These are phyloP conservation scores for Cryphonectria carpinicola DNA, from an alignment of 2,329 filamentous ascomycete genomes.

Conservation along the genomic window DNA sequence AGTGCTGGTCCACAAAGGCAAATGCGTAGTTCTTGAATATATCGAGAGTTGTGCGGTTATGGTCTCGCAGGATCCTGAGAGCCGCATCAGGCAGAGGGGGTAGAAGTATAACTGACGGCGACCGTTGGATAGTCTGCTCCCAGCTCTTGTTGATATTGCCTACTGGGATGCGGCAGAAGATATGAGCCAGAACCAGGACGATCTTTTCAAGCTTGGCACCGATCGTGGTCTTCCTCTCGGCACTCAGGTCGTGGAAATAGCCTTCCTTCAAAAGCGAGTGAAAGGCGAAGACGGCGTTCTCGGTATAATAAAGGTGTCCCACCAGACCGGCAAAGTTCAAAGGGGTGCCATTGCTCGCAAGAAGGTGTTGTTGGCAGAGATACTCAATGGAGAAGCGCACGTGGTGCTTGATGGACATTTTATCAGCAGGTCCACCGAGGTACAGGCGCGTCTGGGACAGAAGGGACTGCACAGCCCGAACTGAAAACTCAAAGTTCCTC, in stretches of 20 bases:
- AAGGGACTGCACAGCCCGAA: conserved; percentile 65
- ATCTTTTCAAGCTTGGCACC: conserved; percentile 59
- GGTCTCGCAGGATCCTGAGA: conserved; percentile 56
- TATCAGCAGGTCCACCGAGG: conserved; percentile 69
- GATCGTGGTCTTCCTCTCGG: conserved; percentile 54
- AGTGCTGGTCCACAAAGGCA: conserved; percentile 69
- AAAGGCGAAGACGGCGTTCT: conserved; percentile 77
- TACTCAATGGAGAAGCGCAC: conserved; percentile 83
- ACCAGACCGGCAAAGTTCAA: conserved; percentile 74
- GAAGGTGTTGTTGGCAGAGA: conserved; percentile 68
- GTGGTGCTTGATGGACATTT: conserved; percentile 74
- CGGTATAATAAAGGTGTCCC: conserved; percentile 75
- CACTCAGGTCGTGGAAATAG: conserved; percentile 68
- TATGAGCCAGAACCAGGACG: conserved; percentile 70
- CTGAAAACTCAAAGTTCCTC: conserved; percentile 63
- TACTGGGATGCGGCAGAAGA: conserved; percentile 66
- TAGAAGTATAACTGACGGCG: conserved; percentile 68
- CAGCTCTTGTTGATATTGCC: conserved; percentile 49
- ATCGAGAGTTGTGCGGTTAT: conserved; percentile 68
- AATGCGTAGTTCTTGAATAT: conserved; percentile 72
- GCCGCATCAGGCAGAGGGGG: conserved; percentile 64
- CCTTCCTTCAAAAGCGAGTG: conserved; percentile 73
- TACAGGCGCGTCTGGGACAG: conserved; percentile 72
- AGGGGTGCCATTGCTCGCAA: conserved; percentile 63
- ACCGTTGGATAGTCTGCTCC: conserved; percentile 54